A percentile compares a stretch with the other conserved stretches of the same genome.
Conservation (phyloP, 1,284 basidiomycete species). For the Pyrrhoderma lamaoense region DNA sequence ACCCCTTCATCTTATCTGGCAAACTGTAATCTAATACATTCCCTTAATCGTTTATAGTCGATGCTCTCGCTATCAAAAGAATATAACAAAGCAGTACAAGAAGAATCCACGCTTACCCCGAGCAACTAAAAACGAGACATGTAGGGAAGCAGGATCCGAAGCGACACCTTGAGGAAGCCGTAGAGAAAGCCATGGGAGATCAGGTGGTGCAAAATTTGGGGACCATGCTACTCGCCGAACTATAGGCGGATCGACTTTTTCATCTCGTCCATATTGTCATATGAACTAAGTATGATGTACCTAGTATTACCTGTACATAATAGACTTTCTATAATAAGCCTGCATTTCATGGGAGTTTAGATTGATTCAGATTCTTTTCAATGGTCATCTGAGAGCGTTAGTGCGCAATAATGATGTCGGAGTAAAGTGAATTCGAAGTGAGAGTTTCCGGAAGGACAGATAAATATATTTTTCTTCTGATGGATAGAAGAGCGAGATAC, state of each 20-base stretch:
- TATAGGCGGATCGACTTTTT: constrained; percentile 32
- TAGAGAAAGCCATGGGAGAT: constrained; percentile 94
- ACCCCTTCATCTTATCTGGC: no score
- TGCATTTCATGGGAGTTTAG: background rate
- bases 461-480: no score
- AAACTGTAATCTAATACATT: constrained; percentile 3
- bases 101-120: constrained; percentile 87
- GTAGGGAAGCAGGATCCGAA: constrained; percentile 98
- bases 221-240: constrained; percentile 85
- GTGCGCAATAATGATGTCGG: background rate
- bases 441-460: background rate
- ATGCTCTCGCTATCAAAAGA: constrained; percentile 88
- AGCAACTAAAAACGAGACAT: constrained; percentile 92
- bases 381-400: background rate
- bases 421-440: background rate
- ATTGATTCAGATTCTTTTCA: no score
- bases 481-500: no score
- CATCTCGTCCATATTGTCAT: constrained; percentile 6
- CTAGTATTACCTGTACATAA: background rate
- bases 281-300: constrained; percentile 9
- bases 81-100: constrained; percentile 95
- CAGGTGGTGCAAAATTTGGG: constrained; percentile 92
- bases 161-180: constrained; percentile 91
- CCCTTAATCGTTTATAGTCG: constrained; percentile 42
- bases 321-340: background rate